Conservation (phyloP, 1,284 basidiomycete species). For the Exobasidium cylindrosporum region DNA sequence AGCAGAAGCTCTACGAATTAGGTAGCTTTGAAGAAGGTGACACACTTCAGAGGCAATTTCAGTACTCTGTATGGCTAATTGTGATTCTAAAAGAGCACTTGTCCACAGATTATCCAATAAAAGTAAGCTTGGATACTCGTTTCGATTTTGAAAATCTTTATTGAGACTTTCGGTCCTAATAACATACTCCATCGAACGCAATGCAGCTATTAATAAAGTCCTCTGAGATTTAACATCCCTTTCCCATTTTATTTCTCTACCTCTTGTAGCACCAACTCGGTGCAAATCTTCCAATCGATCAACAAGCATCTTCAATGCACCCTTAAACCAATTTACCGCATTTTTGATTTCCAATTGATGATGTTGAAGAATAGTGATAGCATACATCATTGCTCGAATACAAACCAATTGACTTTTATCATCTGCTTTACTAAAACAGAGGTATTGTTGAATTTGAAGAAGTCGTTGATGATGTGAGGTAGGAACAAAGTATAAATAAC, state of each 20-base stretch:
- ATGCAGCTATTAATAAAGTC: constrained; percentile 33
- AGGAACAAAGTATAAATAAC: constrained; percentile 73
- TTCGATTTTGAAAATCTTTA: not conserved
- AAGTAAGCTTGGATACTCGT: constrained; percentile 66
- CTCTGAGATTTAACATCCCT: constrained; percentile 16
- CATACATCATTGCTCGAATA: constrained; percentile 75
- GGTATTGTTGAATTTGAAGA: constrained; percentile 65
- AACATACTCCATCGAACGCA: constrained; percentile 66
- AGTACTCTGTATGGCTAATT: constrained; percentile 59
- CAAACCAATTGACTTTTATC: constrained; percentile 68
- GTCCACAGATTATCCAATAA: constrained; percentile 69
- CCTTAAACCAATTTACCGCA: constrained; percentile 68
- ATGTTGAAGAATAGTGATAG: constrained; percentile 68
- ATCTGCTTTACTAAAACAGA: constrained; percentile 69
- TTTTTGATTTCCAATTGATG: constrained; percentile 63
- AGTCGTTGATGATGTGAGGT: constrained; percentile 63
- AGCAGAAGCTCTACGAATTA: constrained; percentile 62
- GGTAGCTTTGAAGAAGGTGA: constrained; percentile 65
- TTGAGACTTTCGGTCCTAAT: constrained; percentile 56
- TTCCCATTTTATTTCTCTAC: not conserved
- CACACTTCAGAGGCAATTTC: constrained; percentile 64
- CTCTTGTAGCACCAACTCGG: constrained; percentile 4
- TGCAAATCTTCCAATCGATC: constrained; percentile 61
- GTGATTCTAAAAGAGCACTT: constrained; percentile 63
- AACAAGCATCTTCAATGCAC: constrained; percentile 65